A percentile compares a stretch with the other conserved stretches of the same genome.
Conservation (phyloP, 306 rosid species). For the Styphnolobium japonicum region DNA sequence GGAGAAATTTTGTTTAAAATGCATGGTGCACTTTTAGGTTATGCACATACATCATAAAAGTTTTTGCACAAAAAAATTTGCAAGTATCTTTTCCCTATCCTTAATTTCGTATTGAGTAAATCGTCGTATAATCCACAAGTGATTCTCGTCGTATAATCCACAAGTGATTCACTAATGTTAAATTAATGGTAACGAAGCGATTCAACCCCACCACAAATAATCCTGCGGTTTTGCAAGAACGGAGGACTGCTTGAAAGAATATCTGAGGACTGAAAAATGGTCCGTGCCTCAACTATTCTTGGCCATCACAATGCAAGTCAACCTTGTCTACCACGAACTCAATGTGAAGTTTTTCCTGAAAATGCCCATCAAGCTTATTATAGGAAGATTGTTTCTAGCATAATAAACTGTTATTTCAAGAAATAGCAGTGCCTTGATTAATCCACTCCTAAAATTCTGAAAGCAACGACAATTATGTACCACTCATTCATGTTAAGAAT, state of each 20-base stretch:
- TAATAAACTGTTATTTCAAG: neutral
- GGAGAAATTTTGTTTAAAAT: no score
- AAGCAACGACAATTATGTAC: neutral
- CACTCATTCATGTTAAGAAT: slow-evolving; percentile 10
- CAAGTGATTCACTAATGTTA: neutral
- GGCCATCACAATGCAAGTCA: slow-evolving; percentile 16
- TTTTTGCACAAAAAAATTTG: no score
- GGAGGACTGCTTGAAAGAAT: slow-evolving; percentile 5
- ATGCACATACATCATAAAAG: no score
- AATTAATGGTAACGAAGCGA: neutral
- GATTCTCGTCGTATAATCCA: no score
- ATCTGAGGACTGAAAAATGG: neutral
- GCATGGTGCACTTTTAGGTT: no score
- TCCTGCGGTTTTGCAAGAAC: slow-evolving; percentile 14
- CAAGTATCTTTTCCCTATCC: no score
- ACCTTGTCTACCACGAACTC: slow-evolving; percentile 13
- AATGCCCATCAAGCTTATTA: neutral
- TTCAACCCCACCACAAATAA: neutral
- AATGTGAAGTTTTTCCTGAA: neutral
- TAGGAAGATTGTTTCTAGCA: slow-evolving; percentile 12
- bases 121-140: neutral
- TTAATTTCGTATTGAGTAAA: neutral
- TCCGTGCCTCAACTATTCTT: neutral
- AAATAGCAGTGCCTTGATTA: neutral
- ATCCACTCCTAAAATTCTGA: slow-evolving; percentile 13